Evolutionary conservation across 192 early-diverging fungal genomes (phyloP), one percentile per base, ranked within the genome.

Genomic region (Funneliformis mosseae): DNA sequence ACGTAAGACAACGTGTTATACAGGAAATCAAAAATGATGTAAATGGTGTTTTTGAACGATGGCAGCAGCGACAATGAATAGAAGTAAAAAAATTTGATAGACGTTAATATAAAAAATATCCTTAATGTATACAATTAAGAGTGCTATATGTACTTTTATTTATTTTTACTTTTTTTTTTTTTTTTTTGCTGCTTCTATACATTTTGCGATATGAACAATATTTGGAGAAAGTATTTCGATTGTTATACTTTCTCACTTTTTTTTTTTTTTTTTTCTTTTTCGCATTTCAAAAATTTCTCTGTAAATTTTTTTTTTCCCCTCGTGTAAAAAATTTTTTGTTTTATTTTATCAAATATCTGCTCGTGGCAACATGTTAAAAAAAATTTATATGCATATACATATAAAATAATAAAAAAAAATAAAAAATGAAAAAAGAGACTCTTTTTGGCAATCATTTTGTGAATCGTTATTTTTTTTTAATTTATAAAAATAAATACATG

Each of bases 11-110:
- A 68, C n/a, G 41, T 48, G 61, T 78, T 12, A 39, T 42, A 8
- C 60, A 39, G 5, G 45, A n/a, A 11, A 4, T 78, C 12, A 78
- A 67, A 59, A 25, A 50, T 50, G 77, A 78, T 18, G 69, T 71
- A 21, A 41, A n/a, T 71, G 25, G 23, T 8, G 21, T 71, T 7
- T 12, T 71, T n/a, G 39, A 71, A 71, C 41, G 43, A 71, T 71
- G 14, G 14, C 50, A 55, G 18, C 18, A 55, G 16, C 14, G 4
- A 0, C 16, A 3, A 10, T 33, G 33, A 33, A 2, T 2, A 33
- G 33, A 33, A n/a, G n/a, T n/a, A n/a, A n/a, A 33, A 33, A 33
- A 3, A 33, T 33, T 33, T 33, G 33, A 33, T 33, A 33, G 33
- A 33, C 33, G 33, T 33, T 33, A 33, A 2, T 33, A 33, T 33